Percentiles rank a stretch among this genome's conserved stretches.
Conservation (phyloP, 495 filamentous ascomycete species). For the Venustampulla echinocandica region DNA sequence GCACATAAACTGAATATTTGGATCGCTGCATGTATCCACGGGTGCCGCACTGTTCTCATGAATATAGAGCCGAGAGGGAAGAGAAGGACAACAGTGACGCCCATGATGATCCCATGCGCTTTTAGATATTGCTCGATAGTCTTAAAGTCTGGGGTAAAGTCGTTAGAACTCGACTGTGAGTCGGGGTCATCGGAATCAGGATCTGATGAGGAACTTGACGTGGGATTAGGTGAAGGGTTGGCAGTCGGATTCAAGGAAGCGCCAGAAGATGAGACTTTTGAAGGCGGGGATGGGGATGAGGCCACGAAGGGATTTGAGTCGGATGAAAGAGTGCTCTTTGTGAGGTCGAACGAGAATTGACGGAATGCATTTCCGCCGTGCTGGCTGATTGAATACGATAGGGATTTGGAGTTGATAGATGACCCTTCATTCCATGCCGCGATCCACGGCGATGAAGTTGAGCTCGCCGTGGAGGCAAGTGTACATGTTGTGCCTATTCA, state of each 20-base stretch:
- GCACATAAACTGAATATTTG: slow-evolving; percentile 49
- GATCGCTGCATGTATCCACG: slow-evolving; percentile 46
- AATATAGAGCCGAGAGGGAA: slow-evolving; percentile 49
- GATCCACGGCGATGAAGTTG: slow-evolving; percentile 50
- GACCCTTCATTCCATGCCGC: slow-evolving; percentile 51
- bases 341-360: slow-evolving; percentile 47
- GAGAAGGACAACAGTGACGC: slow-evolving; percentile 43
- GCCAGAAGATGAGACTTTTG: neutral
- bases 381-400: slow-evolving; percentile 39
- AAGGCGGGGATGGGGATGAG: neutral
- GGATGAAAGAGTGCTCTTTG: slow-evolving; percentile 14
- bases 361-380: slow-evolving; percentile 58
- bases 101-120: slow-evolving; percentile 47
- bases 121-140: slow-evolving; percentile 3
- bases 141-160: neutral
- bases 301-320: slow-evolving; percentile 44
- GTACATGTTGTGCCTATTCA: slow-evolving; percentile 40
- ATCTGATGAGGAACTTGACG: neutral
- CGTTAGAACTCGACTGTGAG: neutral
- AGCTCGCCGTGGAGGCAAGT: slow-evolving; percentile 37
- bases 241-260: neutral
- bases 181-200: neutral
- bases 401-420: slow-evolving; percentile 44
- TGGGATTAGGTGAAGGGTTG: neutral
- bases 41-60: slow-evolving; percentile 44